A percentile compares a stretch with the other conserved stretches of the same genome.
Conservation (phyloP, 2,329 filamentous ascomycete species). For the Penicillium sp. region DNA sequence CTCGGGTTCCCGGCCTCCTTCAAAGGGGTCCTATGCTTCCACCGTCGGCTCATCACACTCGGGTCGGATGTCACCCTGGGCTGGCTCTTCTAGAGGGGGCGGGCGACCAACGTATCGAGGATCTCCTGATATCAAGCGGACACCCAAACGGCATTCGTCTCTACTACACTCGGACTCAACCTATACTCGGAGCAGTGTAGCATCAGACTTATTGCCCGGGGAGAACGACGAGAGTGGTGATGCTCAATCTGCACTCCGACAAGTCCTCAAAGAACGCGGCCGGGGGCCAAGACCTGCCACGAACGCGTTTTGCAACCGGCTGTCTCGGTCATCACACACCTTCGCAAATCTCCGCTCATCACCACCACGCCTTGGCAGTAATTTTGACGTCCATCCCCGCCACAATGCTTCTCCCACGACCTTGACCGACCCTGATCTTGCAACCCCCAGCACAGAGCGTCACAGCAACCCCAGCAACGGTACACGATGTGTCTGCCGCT, state of each 20-base stretch:
- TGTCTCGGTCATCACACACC: slow-evolving; percentile 32
- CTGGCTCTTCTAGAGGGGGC: slow-evolving; percentile 32
- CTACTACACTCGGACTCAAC: slow-evolving; percentile 33
- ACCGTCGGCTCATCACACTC: slow-evolving; percentile 43
- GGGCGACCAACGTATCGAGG: slow-evolving; percentile 25
- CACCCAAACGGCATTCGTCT: slow-evolving; percentile 35
- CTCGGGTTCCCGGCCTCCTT: slow-evolving; percentile 40
- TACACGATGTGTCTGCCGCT: slow-evolving; percentile 59
- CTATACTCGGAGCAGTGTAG: slow-evolving; percentile 30
- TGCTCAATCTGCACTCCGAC: slow-evolving; percentile 48
- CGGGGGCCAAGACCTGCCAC: slow-evolving; percentile 28
- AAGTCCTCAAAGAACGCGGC: slow-evolving; percentile 41
- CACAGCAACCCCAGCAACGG: slow-evolving; percentile 52
- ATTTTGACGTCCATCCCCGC: slow-evolving; percentile 38
- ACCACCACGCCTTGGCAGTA: slow-evolving; percentile 39
- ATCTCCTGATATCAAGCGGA: slow-evolving; percentile 33
- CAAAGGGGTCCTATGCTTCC: slow-evolving; percentile 46
- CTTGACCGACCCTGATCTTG: slow-evolving; percentile 50
- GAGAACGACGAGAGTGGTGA: slow-evolving; percentile 38
- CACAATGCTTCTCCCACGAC: slow-evolving; percentile 52
- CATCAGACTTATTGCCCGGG: slow-evolving; percentile 27
- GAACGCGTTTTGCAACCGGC: slow-evolving; percentile 29
- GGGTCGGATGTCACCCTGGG: slow-evolving; percentile 43
- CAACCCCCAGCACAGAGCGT: slow-evolving; percentile 54
- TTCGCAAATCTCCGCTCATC: slow-evolving; percentile 44